Percentiles rank a stretch among this genome's conserved stretches.
Evolutionary conservation across 106 monocot species (phyloP).

Genomic region (Acorus gramineus): DNA sequence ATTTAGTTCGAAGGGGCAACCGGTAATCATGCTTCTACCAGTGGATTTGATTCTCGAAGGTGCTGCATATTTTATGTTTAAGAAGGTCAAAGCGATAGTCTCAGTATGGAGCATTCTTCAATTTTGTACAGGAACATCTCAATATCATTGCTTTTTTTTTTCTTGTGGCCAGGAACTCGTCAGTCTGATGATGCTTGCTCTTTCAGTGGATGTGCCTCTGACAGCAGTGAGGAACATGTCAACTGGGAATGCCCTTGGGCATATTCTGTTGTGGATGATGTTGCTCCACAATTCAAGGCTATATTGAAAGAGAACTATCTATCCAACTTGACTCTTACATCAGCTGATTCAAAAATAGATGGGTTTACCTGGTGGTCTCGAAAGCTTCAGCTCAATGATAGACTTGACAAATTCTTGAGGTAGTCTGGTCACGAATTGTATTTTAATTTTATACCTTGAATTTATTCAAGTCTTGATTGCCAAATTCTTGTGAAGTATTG

Average conservation of each 20-base stretch:
- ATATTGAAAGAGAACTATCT: constrained; percentile 62
- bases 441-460: neutral
- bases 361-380: constrained; percentile 50
- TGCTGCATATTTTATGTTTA: constrained; percentile 3
- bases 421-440: constrained; percentile 11
- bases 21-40: constrained; percentile 67
- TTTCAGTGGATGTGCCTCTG: neutral
- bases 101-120: neutral
- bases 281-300: constrained; percentile 55
- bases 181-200: constrained; percentile 14
- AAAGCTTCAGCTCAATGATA: constrained; percentile 51
- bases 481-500: no score
- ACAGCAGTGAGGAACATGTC: neutral
- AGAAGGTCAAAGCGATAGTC: neutral
- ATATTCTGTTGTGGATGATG: constrained; percentile 43
- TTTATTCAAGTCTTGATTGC: no score
- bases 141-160: no score
- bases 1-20: constrained; percentile 32
- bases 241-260: constrained; percentile 83
- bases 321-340: constrained; percentile 13
- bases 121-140: no score
- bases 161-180: no score
- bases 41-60: constrained; percentile 44
- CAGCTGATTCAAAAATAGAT: constrained; percentile 21
- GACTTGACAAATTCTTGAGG: constrained; percentile 49